Base-by-base conservation (phyloP, 2,329 filamentous ascomycete genomes). In the Scolecobasidium constrictum region DNA sequence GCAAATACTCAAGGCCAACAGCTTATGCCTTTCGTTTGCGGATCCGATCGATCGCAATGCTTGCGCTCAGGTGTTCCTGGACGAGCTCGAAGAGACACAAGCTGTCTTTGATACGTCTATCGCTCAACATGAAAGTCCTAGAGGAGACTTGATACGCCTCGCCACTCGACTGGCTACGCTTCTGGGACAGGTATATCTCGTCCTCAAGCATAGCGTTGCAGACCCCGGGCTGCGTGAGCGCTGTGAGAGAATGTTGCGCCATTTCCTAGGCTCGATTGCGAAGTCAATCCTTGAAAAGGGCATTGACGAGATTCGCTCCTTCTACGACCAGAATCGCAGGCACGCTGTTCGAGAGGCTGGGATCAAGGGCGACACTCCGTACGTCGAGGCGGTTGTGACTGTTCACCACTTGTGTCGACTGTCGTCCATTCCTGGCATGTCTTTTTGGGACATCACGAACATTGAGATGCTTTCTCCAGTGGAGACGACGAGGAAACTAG, bases 371-470 rank as follows among this genome's bases (percentile, higher is more conserved):
- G 55, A 63, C 2, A 59, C 66, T 22, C 54, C 62, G 3, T 49
- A 62, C 12, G 57, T 70, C 4, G 67, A 72, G 49, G 63, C 62
- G 36, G 53, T 72, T 21, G 61, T 77, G 7, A 52, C 73, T 37
- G 57, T 65, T 31, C 62, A 62, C 37, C 65, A 72, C 40, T 52
- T 67, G 4, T 52, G 73, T 20, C 51, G 54, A 12, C 47, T 50
- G 23, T 53, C 52, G 11, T 44, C 56, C 13, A 47, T 48, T 15
- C 53, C 60, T 33, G 53, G 53, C 12, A 48, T 49, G 12, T 49
- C 54, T 3, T 68, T 75, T 44, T 68, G 69, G 61, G 57, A 64
- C n/a, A 44, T 67, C 16, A 49, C 68, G 9, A 63, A 64, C 26
- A 50, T 56, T 21, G 60, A 53, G 48, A 57, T 61, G 22, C 43